Base-by-base conservation (phyloP, 2,329 filamentous ascomycete genomes). In the Aspergillus spinulosporus region DNA sequence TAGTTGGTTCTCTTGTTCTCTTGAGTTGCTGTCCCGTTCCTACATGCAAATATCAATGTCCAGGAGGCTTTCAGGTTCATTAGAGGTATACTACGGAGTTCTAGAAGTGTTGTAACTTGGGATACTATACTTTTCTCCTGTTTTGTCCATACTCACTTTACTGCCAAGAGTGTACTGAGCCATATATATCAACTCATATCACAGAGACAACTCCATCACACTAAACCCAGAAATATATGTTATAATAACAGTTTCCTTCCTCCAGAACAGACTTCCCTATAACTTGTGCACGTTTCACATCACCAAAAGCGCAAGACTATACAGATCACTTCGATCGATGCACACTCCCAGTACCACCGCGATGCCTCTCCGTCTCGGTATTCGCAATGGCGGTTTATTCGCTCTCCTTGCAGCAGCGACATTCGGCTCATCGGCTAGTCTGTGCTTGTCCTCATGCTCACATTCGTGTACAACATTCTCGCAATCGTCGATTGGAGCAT, bases 21-120 rank as follows among this genome's bases (percentile, higher is more conserved):
- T 49, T 43, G 26, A 28, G 26, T 28, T 26, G 26, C 26, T 28
- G 3, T 28, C 26, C 26, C 26, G 26, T 47, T 44, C 28, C 40
- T 43, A 26, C 40, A 6, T 52, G 55, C 52, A 31, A n/a, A 60
- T 57, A 60, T 58, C 53, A 46, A 59, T 59, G 59, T 56, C 54
- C 57, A 45, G 36, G 36, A 5, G 46, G 15, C 8, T 14, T 12
- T n/a, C 8, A 26, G 8, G 14, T 26, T 43, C n/a, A 39, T n/a
- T 39, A n/a, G 36, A n/a, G 11, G 36, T 14, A 39, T 39, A n/a
- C 36, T 39, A 39, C 40, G 40, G 40, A 8, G 40, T 26, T 21
- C 11, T 21, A 43, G 40, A 43, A 26, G 14, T 37, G 14, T n/a
- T 8, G 15, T 43, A 12, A 5, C 14, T 21, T 43, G 26, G n/a